Evolutionary conservation across 2,329 filamentous ascomycete genomes (phyloP).

Genomic region (Colletotrichum incanum): DNA sequence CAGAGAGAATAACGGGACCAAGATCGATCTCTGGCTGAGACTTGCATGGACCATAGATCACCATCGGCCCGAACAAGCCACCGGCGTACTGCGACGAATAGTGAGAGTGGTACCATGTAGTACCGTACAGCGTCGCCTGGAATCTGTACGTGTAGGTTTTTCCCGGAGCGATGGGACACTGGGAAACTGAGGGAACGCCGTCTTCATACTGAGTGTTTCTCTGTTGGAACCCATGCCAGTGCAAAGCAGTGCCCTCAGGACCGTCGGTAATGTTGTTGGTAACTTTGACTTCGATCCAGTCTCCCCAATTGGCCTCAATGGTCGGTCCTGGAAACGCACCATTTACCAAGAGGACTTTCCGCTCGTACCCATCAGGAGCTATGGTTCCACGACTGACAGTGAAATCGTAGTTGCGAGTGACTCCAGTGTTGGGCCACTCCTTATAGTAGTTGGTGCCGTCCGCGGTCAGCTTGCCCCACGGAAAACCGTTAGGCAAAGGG

Average conservation of each 20-base stretch:
- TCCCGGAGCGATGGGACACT: conserved; percentile 79
- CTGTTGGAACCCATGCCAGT: conserved; percentile 71
- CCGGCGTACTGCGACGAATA: conserved; percentile 73
- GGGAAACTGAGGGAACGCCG: conserved; percentile 66
- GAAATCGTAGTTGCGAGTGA: conserved; percentile 70
- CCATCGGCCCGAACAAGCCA: conserved; percentile 73
- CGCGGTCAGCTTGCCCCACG: conserved; percentile 65
- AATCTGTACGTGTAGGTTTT: conserved; percentile 68
- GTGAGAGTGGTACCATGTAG: conserved; percentile 74
- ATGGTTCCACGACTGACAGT: conserved; percentile 65
- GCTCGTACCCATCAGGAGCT: conserved; percentile 71
- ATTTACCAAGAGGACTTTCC: conserved; percentile 73
- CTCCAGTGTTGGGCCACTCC: conserved; percentile 65
- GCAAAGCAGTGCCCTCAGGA: conserved; percentile 65
- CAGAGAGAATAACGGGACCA: conserved; percentile 64
- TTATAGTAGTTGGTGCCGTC: conserved; percentile 66
- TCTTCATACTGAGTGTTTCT: conserved; percentile 67
- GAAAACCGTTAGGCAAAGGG: conserved; percentile 64
- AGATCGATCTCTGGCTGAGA: conserved; percentile 75
- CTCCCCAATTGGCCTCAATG: conserved; percentile 76
- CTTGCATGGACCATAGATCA: conserved; percentile 69
- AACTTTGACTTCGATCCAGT: conserved; percentile 75
- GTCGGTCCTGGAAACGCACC: conserved; percentile 77
- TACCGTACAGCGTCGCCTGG: conserved; percentile 68
- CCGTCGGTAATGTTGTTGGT: conserved; percentile 75